phyloP scores from a whole-genome alignment of 176 grass and related monocot genomes.

The Hyparrhenia diplandra region DNA sequence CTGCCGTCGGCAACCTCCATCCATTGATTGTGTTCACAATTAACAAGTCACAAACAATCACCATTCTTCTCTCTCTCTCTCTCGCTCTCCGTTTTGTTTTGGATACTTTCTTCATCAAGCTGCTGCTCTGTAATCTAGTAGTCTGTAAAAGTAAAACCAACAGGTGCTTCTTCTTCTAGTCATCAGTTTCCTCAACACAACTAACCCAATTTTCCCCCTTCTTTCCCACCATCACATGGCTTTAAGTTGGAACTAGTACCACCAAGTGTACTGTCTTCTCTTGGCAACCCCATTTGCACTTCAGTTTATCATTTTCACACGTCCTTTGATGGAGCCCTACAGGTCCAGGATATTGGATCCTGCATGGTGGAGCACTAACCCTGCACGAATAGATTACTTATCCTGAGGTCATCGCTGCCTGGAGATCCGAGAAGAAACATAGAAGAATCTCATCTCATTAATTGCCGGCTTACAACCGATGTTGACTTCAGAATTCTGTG shows the following conservation, averaged over 20 bases:
- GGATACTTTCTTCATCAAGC: not conserved
- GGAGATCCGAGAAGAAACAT: constrained; percentile 36
- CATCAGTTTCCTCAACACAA: not conserved
- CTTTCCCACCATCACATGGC: not conserved
- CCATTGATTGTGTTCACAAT: not conserved
- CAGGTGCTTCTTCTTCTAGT: not conserved
- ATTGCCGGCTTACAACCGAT: constrained; percentile 17
- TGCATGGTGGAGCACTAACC: constrained; percentile 32
- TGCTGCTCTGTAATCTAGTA: not conserved
- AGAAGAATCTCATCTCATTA: constrained; percentile 39
- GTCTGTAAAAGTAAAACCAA: not conserved
- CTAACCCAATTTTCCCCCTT: not conserved
- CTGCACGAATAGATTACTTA: constrained; percentile 33
- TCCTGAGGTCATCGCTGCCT: constrained; percentile 19
- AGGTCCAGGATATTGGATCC: constrained; percentile 22
- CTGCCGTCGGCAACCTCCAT: not conserved
- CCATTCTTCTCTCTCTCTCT: not conserved
- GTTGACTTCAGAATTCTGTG: constrained; percentile 38
- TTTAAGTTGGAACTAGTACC: not conserved
- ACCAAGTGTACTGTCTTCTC: not conserved
- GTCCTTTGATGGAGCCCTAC: not conserved
- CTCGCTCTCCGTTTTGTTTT: no score
- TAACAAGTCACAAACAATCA: not conserved
- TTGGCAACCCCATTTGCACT: constrained; percentile 26
- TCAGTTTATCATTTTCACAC: constrained; percentile 1